These are phyloP conservation scores for Lagenaria siceraria DNA, from an alignment of 306 rosid genomes.

Conservation along the genomic window DNA sequence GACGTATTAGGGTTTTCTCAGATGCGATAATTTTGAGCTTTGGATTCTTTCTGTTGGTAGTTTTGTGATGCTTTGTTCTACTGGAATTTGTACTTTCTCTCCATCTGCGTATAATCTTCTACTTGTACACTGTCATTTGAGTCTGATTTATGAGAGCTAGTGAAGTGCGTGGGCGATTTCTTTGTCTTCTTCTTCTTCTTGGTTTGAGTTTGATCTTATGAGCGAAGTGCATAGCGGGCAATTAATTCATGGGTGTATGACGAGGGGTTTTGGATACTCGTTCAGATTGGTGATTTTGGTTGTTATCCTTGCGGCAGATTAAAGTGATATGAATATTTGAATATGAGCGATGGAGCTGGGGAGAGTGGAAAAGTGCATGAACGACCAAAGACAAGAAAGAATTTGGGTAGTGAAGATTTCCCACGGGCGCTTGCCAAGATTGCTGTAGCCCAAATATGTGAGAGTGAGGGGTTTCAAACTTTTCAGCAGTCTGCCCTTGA, in stretches of 20 bases:
- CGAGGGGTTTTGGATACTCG: conserved; percentile 11
- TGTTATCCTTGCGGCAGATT: conserved; percentile 13
- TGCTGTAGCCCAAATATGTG: conserved; percentile 64
- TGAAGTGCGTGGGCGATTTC: neutral
- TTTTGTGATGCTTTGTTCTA: neutral
- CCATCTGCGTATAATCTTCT: neutral
- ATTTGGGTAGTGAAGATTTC: conserved; percentile 46
- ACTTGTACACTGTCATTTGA: neutral
- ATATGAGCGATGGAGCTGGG: conserved; percentile 88
- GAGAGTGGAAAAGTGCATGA: conserved; percentile 63
- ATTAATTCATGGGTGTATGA: neutral
- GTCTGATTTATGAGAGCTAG: neutral
- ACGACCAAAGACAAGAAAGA: conserved; percentile 30
- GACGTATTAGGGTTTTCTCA: conserved; percentile 12
- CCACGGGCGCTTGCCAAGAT: conserved; percentile 48
- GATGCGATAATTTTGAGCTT: neutral
- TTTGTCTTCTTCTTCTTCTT: neutral
- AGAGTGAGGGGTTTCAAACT: conserved; percentile 65
- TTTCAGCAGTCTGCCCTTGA: conserved; percentile 72
- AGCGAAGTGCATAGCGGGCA: neutral
- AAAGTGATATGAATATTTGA: conserved; percentile 72
- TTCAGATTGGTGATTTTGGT: conserved; percentile 24
- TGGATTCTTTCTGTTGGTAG: neutral
- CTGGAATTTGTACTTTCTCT: neutral
- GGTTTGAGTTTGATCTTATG: neutral